Percentiles rank a stretch among this genome's conserved stretches.
These are phyloP conservation scores for Botrytis fragariae DNA, from an alignment of 2,329 filamentous ascomycete genomes.

Conservation along the genomic window DNA sequence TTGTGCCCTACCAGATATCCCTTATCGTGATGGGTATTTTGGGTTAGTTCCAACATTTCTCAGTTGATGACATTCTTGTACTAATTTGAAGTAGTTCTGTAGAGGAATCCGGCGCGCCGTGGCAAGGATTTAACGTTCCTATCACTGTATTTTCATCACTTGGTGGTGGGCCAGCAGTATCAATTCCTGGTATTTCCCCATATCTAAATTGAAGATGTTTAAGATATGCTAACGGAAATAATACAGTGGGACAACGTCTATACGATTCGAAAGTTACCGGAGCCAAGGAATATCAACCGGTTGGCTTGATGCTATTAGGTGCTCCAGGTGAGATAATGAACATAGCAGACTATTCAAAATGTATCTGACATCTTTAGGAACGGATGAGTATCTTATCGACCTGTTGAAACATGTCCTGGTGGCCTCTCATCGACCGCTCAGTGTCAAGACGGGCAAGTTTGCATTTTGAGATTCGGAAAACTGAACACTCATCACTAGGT, in stretches of 20 bases:
- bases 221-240: neutral
- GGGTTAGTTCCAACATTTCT: neutral
- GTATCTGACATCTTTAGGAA: constrained; percentile 13
- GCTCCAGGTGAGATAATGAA: constrained; percentile 19
- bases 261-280: constrained; percentile 25
- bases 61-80: neutral
- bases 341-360: neutral
- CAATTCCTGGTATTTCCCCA: constrained; percentile 25
- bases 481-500: accelerated
- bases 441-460: constrained; percentile 7
- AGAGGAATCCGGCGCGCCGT: constrained; percentile 22
- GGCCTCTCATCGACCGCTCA: neutral
- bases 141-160: constrained; percentile 26
- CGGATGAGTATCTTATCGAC: constrained; percentile 19
- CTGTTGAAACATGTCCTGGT: neutral
- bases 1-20: constrained; percentile 14
- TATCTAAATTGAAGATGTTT: accelerated
- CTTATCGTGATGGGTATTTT: constrained; percentile 22
- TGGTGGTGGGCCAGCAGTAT: constrained; percentile 26
- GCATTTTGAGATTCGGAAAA: neutral
- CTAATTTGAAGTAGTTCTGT: neutral
- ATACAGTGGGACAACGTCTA: constrained; percentile 23
- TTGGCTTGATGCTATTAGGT: constrained; percentile 28
- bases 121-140: constrained; percentile 29
- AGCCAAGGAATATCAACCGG: constrained; percentile 22